Base-by-base conservation (phyloP, 2,329 filamentous ascomycete species). In the Sporothrix luriei region DNA sequence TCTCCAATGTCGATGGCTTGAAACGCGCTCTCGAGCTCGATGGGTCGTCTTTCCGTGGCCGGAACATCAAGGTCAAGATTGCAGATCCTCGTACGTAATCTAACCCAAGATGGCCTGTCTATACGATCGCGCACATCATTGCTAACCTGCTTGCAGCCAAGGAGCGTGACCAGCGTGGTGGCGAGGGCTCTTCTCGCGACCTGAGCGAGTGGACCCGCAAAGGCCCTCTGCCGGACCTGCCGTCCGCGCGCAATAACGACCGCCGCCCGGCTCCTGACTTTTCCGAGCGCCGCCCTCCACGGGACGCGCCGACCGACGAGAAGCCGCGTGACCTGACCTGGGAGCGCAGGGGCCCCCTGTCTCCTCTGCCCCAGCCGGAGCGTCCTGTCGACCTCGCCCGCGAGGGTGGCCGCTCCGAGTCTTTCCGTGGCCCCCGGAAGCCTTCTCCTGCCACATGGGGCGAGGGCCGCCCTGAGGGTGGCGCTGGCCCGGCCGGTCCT, bases 281-380 rank as follows among this genome's bases (percentile, higher is more conserved):
- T 74, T 84, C 87, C 74, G 90, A 93, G 67, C 91, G 91, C 71
- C 88, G 88, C 73, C 82, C 87, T 71, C 83, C 88, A 74, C 90
- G 91, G 74, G 90, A 91, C 74, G 87, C 87, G 66, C 87, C 88
- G 73, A 84, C 85, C 72, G 87, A 90, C 72, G 92, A 94, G 74
- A 94, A 92, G 54, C 81, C 88, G 69, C 89, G 92, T 70, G 92
- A 96, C 78, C 91, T 95, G 74, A 86, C 88, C 80, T 99, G 95
- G 95, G 94, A 97, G 81, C 91, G 95, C 75, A 95, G 92, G 78
- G 95, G 95, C 14, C 95, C 95, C 49, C 84, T 98, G 69, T 92
- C 94, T 54, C 92, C 94, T 26, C 84, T 82, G 74, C 84, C 84
- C 66, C 85, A 82, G 71, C 74, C 81, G 59, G 86, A 89, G 73